phyloP scores from a whole-genome alignment of 169 alveolate species.

The Cryptosporidium ubiquitum region DNA sequence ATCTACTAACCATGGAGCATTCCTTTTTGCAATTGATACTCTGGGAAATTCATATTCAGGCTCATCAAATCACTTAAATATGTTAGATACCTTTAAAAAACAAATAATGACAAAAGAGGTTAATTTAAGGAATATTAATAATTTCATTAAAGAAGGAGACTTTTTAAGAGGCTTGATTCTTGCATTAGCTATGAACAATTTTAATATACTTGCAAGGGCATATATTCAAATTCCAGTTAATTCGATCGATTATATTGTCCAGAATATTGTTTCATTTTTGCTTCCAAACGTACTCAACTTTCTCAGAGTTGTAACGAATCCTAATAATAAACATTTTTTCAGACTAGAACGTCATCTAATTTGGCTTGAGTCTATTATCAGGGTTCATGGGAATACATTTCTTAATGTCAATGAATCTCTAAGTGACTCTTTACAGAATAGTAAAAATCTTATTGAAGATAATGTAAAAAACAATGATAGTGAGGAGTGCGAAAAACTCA shows the following conservation, averaged over 20 bases:
- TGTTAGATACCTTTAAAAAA: constrained; percentile 79
- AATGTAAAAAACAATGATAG: neutral
- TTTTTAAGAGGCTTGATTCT: constrained; percentile 81
- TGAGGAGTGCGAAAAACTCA: constrained; percentile 1
- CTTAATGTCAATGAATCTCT: constrained; percentile 48
- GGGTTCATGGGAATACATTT: constrained; percentile 75
- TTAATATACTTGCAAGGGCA: constrained; percentile 78
- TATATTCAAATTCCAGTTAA: constrained; percentile 81
- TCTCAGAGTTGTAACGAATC: constrained; percentile 69
- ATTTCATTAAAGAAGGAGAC: constrained; percentile 79
- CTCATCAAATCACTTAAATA: constrained; percentile 62
- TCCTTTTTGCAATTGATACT: constrained; percentile 68
- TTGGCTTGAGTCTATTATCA: constrained; percentile 77
- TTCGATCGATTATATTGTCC: constrained; percentile 71
- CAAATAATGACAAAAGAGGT: constrained; percentile 85
- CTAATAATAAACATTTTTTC: constrained; percentile 74
- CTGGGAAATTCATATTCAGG: constrained; percentile 74
- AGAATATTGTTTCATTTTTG: constrained; percentile 75
- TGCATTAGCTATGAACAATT: constrained; percentile 84
- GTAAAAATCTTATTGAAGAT: neutral
- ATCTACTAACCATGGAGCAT: constrained; percentile 81
- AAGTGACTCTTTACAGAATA: neutral
- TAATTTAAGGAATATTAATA: constrained; percentile 77
- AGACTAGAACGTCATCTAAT: constrained; percentile 69
- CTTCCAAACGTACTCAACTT: constrained; percentile 78